Base-by-base conservation (phyloP, 768 basidiomycete species). In the Psilocybe cubensis region DNA sequence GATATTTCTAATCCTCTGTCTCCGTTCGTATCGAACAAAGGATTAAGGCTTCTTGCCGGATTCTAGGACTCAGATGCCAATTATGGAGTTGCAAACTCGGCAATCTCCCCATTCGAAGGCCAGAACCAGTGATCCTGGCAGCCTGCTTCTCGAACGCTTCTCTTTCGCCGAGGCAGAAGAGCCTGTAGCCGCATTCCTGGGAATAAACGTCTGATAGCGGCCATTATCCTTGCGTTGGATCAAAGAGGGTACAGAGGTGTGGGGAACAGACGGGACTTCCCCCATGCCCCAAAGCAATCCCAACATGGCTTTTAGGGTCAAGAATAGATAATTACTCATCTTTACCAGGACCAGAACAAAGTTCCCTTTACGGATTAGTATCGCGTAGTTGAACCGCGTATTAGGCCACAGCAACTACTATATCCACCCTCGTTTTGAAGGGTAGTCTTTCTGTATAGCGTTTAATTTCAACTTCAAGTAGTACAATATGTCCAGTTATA, bases 191-290 rank as follows among this genome's bases (percentile, higher is more conserved):
- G 67, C 53, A 58, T 68, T 69, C 42, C 72, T 65, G 65, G 82
- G 76, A 66, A 66, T 65, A 59, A 74, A 78, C 35, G 77, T 81
- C 61, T 83, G 76, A 60, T 83, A 83, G 63, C 77, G 74, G 57
- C 74, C 67, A 58, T 65, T 71, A 57, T 67, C n/a, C n/a, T n/a
- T n/a, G n/a, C n/a, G n/a, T n/a, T n/a, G n/a, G n/a, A n/a, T n/a
- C n/a, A n/a, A n/a, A n/a, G n/a, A n/a, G n/a, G n/a, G n/a, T n/a
- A n/a, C n/a, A n/a, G n/a, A n/a, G n/a, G 35, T 5, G 14, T 17
- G 14, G 14, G 10, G 20, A 21, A 27, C 42, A 18, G 43, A 45
- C 20, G 12, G 4, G 3, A 45, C 43, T 12, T 6, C 25, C 9
- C n/a, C 20, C 10, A 45, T 21, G n/a, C 20, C 35, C n/a, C 35